Evolutionary conservation across 805 yeast species (phyloP).

Genomic region (Candida maesae): DNA sequence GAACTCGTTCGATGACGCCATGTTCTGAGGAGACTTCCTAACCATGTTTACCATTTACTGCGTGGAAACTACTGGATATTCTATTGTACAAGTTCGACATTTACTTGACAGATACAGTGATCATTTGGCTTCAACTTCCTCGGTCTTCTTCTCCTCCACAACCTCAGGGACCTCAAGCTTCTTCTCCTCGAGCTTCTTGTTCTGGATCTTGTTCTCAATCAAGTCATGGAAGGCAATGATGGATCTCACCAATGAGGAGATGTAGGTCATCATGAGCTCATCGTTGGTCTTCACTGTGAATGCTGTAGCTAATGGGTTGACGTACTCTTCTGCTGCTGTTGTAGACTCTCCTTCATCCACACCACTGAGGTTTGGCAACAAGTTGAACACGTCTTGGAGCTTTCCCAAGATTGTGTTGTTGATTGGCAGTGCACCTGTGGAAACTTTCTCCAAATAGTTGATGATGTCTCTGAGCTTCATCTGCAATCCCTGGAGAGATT

Average conservation of each 20-base stretch:
- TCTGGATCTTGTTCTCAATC: slow-evolving; percentile 92
- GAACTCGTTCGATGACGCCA: background rate
- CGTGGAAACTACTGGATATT: too few species aligned
- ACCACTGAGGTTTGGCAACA: slow-evolving; percentile 72
- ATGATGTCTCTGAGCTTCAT: slow-evolving; percentile 76
- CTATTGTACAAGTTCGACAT: too few species aligned
- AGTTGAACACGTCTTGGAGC: slow-evolving; percentile 90
- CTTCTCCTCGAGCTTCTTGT: slow-evolving; percentile 45
- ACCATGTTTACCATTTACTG: too few species aligned
- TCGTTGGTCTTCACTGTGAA: slow-evolving; percentile 93
- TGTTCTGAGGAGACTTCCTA: too few species aligned
- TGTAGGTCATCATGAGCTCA: slow-evolving; percentile 90
- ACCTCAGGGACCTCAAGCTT: slow-evolving; percentile 9
- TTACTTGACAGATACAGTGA: too few species aligned
- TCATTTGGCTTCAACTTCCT: slow-evolving; percentile 6
- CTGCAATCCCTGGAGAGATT: slow-evolving; percentile 81
- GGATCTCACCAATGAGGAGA: slow-evolving; percentile 85
- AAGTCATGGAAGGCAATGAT: slow-evolving; percentile 95
- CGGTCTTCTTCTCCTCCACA: slow-evolving; percentile 5
- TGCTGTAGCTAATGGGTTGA: slow-evolving; percentile 65
- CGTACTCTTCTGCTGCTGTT: slow-evolving; percentile 28
- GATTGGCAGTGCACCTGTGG: slow-evolving; percentile 68
- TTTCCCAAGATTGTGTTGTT: slow-evolving; percentile 89
- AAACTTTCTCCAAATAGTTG: slow-evolving; percentile 70
- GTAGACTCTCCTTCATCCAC: slow-evolving; percentile 30